Conservation (phyloP, 2,329 filamentous ascomycete species). For the Aschersonia sp. region DNA sequence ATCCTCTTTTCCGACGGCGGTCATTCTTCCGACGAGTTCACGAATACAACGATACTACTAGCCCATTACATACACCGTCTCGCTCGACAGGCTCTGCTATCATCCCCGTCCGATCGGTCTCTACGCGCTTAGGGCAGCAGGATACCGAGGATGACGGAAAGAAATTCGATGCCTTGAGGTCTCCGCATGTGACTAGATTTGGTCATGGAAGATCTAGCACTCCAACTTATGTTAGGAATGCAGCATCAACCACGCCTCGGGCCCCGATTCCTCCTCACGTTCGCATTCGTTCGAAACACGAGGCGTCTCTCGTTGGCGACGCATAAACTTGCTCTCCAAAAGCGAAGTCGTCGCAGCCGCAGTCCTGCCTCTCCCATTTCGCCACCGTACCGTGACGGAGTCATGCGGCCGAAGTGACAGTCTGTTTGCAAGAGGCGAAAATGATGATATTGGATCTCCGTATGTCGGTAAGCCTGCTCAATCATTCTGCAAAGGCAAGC, state of each 20-base stretch:
- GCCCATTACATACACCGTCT: conserved; percentile 26
- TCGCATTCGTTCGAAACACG: neutral
- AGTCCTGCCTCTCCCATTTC: neutral
- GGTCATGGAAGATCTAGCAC: neutral
- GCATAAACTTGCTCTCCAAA: too few species aligned
- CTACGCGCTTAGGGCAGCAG: neutral
- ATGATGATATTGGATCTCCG: too few species aligned
- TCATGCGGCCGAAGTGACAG: too few species aligned
- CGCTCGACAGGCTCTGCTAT: conserved; percentile 28
- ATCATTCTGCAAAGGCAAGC: too few species aligned
- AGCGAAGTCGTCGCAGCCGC: neutral
- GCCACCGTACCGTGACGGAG: too few species aligned
- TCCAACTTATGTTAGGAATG: neutral
- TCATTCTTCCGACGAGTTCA: conserved; percentile 10
- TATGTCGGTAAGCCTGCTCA: too few species aligned
- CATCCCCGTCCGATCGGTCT: conserved; percentile 17
- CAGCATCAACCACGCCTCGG: neutral
- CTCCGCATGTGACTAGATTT: neutral
- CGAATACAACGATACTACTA: conserved; percentile 7
- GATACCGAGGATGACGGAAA: neutral
- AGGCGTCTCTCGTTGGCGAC: neutral
- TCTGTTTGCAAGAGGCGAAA: too few species aligned
- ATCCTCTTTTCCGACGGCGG: conserved; percentile 11
- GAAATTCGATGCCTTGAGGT: neutral
- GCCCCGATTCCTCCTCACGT: neutral